Evolutionary conservation across 2,329 filamentous ascomycete genomes (phyloP).

Genomic region (Aspergillus pseudonomiae): DNA sequence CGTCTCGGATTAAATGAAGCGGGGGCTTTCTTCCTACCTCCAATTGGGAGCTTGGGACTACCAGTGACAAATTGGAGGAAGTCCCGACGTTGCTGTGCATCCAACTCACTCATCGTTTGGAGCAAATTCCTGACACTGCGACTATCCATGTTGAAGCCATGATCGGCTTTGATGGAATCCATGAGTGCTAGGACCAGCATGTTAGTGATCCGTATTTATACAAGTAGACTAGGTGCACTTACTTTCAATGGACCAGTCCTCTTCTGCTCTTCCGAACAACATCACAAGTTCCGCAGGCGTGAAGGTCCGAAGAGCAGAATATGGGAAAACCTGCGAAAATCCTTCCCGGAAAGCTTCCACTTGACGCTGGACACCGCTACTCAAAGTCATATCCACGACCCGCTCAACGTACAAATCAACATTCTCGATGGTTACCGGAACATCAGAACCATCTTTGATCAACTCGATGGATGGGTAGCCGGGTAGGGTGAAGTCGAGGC

Average conservation of each 20-base stretch:
- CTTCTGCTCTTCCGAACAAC: conserved; percentile 87
- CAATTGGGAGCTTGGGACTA: conserved; percentile 96
- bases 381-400: conserved; percentile 88
- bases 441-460: conserved; percentile 71
- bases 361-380: conserved; percentile 83
- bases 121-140: conserved; percentile 90
- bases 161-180: conserved; percentile 98
- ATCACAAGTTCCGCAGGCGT: conserved; percentile 94
- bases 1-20: conserved; percentile 27
- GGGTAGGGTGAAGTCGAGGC: conserved; percentile 91
- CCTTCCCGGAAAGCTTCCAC: conserved; percentile 87
- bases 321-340: conserved; percentile 96
- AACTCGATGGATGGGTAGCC: conserved; percentile 89
- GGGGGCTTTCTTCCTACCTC: conserved; percentile 64
- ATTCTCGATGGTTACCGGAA: conserved; percentile 82
- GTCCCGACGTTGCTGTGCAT: conserved; percentile 74
- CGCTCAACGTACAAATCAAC: conserved; percentile 86
- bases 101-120: conserved; percentile 90
- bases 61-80: conserved; percentile 98
- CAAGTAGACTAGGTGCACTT: conserved; percentile 46
- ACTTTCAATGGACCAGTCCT: conserved; percentile 98
- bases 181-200: conserved; percentile 68
- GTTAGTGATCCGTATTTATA: conserved; percentile 27
- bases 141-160: conserved; percentile 98
- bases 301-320: conserved; percentile 87